Evolutionary conservation across 441 rosid species (phyloP).

Genomic region (Adansonia gregorii): DNA sequence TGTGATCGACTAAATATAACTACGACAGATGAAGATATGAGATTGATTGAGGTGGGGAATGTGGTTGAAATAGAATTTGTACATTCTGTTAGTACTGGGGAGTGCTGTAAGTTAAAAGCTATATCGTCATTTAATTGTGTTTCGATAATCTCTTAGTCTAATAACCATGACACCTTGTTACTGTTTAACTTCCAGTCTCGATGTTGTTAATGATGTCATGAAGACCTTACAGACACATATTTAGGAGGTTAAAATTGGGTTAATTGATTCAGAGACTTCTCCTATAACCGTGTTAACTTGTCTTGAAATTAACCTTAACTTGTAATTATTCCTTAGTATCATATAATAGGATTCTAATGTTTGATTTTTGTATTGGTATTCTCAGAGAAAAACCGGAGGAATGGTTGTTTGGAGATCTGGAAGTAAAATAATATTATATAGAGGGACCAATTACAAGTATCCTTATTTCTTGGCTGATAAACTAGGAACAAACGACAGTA

Average conservation of each 20-base stretch:
- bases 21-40: not conserved
- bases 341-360: conserved; percentile 25
- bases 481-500: conserved; percentile 26
- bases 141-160: not conserved
- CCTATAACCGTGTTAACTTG: conserved; percentile 10
- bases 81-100: not conserved
- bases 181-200: not conserved
- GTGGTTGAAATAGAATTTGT: not conserved
- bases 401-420: conserved; percentile 96
- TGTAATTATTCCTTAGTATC: conserved; percentile 17
- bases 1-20: not conserved
- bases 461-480: conserved; percentile 73
- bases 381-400: conserved; percentile 93
- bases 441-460: conserved; percentile 80
- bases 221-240: not conserved
- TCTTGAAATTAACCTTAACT: conserved; percentile 10
- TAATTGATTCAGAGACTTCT: conserved; percentile 8
- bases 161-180: conserved; percentile 1
- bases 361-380: conserved; percentile 30
- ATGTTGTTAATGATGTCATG: conserved; percentile 6
- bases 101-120: conserved; percentile 10
- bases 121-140: not conserved
- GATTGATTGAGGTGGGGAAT: conserved; percentile 2
- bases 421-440: conserved; percentile 76
- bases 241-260: not conserved